Evolutionary conservation across 352 stramenopile genomes (phyloP).

Genomic region (Phytophthora constricta): DNA sequence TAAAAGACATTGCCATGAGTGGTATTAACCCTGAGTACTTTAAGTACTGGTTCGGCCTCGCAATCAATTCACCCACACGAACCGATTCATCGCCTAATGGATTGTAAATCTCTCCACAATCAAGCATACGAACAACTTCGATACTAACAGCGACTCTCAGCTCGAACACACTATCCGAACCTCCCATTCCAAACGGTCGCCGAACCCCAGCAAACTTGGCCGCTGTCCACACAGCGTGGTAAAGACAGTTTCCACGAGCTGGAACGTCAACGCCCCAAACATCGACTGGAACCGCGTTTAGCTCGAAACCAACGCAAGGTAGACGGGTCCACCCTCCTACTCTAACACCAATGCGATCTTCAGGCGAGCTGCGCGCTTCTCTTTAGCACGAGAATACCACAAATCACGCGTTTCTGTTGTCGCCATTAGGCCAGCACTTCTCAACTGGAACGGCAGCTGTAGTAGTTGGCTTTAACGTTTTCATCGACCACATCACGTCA

Average conservation of each 20-base stretch:
- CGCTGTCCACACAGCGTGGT: not conserved
- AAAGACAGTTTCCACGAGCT: not conserved
- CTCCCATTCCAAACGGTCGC: not conserved
- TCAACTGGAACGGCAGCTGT: no score
- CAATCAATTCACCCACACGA: not conserved
- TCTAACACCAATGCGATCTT: no score
- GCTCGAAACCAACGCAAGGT: no score
- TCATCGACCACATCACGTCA: no score
- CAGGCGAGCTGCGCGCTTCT: no score
- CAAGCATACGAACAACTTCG: not conserved
- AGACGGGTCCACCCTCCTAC: no score
- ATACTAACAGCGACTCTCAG: not conserved
- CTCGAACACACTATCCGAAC: not conserved
- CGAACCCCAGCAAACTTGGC: not conserved
- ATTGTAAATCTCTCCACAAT: not conserved
- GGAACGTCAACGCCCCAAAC: not conserved
- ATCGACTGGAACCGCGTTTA: no score
- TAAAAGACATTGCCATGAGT: not conserved
- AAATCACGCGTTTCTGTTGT: no score
- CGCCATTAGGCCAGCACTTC: no score
- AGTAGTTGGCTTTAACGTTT: no score
- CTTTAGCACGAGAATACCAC: no score
- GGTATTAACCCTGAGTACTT: not conserved
- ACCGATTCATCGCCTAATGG: not conserved
- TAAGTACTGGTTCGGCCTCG: slow-evolving; percentile 1